These are phyloP conservation scores for Paraglomus brasilianum DNA, from an alignment of 192 early-diverging fungal species.

Conservation along the genomic window DNA sequence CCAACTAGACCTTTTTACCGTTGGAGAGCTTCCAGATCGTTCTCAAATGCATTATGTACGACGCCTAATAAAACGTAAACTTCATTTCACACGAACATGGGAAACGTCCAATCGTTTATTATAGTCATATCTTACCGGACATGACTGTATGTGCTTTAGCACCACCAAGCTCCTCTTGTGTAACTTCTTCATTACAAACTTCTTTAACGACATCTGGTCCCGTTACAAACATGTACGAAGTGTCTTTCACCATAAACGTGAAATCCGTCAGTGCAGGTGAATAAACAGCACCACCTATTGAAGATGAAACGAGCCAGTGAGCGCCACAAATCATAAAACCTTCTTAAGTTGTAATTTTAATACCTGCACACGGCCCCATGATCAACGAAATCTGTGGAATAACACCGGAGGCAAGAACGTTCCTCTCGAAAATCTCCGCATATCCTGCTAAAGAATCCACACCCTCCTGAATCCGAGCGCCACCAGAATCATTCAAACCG, in stretches of 20 bases:
- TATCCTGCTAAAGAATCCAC: constrained; percentile 95
- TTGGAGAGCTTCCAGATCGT: constrained; percentile 88
- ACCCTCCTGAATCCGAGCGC: constrained; percentile 97
- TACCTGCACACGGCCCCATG: constrained; percentile 94
- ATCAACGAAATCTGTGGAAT: constrained; percentile 94
- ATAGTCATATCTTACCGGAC: constrained; percentile 53
- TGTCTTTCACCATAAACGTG: constrained; percentile 95
- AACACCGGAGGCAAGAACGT: constrained; percentile 90
- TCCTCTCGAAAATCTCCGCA: constrained; percentile 92
- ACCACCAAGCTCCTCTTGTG: constrained; percentile 93
- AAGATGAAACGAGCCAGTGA: not conserved
- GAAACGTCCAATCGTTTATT: no score
- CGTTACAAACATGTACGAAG: constrained; percentile 95
- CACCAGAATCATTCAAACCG: constrained; percentile 95
- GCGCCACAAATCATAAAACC: not conserved
- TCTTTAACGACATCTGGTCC: constrained; percentile 96
- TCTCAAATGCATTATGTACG: constrained; percentile 89
- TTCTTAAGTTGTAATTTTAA: not conserved
- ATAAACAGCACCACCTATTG: constrained; percentile 87
- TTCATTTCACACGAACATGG: not conserved
- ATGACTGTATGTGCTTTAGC: constrained; percentile 85
- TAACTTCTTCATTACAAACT: constrained; percentile 92
- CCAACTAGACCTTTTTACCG: constrained; percentile 35
- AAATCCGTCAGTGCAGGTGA: constrained; percentile 97
- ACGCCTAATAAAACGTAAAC: constrained; percentile 46